Conservation (phyloP, 352 stramenopile genomes). For the Thalassiosira delicatula region DNA sequence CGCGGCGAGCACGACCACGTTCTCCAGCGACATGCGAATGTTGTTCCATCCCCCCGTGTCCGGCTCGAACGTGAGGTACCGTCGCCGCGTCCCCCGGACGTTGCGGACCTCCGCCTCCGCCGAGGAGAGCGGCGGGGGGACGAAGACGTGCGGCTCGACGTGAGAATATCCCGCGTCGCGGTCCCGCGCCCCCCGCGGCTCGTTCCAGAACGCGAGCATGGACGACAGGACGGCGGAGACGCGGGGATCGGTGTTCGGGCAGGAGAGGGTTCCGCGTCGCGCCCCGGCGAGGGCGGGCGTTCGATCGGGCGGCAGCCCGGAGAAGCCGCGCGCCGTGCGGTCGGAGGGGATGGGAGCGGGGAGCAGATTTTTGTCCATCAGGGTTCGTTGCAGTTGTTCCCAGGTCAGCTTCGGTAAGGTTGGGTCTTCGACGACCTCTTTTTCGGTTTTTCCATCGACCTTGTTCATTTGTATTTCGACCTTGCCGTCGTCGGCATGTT, state of each 20-base stretch:
- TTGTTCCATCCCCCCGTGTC: constrained; percentile 88
- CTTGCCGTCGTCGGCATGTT: neutral
- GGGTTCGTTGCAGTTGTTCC: constrained; percentile 29
- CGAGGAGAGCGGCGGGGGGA: constrained; percentile 8
- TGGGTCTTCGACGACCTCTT: neutral
- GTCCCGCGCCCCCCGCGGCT: constrained; percentile 66
- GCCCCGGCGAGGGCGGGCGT: constrained; percentile 69
- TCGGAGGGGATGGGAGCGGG: constrained; percentile 21
- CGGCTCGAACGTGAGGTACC: constrained; percentile 88
- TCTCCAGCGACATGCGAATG: constrained; percentile 86
- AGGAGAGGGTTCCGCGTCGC: constrained; percentile 64
- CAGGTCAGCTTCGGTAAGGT: constrained; percentile 22
- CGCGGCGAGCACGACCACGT: constrained; percentile 83
- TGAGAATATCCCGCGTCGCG: constrained; percentile 25
- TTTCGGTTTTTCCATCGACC: neutral
- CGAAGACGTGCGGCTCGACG: constrained; percentile 16
- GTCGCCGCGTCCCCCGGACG: constrained; percentile 43
- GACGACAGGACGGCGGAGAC: constrained; percentile 52
- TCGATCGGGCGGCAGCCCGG: constrained; percentile 62
- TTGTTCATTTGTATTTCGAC: neutral
- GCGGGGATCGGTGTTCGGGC: constrained; percentile 43
- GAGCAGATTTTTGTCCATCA: constrained; percentile 39
- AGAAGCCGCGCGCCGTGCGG: constrained; percentile 62
- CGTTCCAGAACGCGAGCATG: constrained; percentile 77
- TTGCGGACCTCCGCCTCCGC: neutral